These are phyloP conservation scores for Takashimella koratensis DNA, from an alignment of 1,284 basidiomycete genomes.

Conservation along the genomic window DNA sequence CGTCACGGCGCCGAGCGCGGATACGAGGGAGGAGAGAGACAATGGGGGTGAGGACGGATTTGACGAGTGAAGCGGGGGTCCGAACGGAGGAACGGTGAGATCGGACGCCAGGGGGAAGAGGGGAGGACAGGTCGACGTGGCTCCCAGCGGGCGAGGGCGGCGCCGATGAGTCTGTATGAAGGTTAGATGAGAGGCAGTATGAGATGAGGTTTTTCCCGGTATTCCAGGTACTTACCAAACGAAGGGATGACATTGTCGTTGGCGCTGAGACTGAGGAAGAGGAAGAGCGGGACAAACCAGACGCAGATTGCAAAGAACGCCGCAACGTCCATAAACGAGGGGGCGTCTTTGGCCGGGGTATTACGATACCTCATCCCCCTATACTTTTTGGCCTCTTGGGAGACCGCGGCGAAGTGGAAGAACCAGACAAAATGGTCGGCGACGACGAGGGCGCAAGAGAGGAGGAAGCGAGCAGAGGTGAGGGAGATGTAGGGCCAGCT, in stretches of 20 bases:
- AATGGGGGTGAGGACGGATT: conserved; percentile 57
- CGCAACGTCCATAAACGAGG: conserved; percentile 81
- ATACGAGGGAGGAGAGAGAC: conserved; percentile 41
- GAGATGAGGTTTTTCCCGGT: too few relatives aligned
- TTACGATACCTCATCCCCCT: conserved; percentile 32
- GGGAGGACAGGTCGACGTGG: conserved; percentile 32
- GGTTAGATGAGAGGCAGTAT: neutral
- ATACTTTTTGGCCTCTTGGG: conserved; percentile 53
- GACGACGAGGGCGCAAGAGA: conserved; percentile 76
- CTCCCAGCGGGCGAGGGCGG: conserved; percentile 25
- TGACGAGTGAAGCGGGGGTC: conserved; percentile 59
- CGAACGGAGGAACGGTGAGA: neutral
- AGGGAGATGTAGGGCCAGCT: conserved; percentile 88
- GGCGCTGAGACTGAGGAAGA: conserved; percentile 88
- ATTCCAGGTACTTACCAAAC: conserved; percentile 39
- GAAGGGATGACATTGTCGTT: conserved; percentile 88
- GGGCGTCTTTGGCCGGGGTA: conserved; percentile 40
- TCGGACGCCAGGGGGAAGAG: conserved; percentile 8
- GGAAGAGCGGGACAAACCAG: conserved; percentile 84
- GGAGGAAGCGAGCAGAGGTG: conserved; percentile 72
- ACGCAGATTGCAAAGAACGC: conserved; percentile 90
- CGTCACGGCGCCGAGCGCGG: conserved; percentile 27
- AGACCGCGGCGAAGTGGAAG: conserved; percentile 74
- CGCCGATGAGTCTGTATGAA: conserved; percentile 12
- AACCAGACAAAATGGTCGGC: conserved; percentile 92